A percentile compares a stretch with the other conserved stretches of the same genome.
phyloP scores from a whole-genome alignment of 2,329 filamentous ascomycete genomes.

The Mariannaea elegans region DNA sequence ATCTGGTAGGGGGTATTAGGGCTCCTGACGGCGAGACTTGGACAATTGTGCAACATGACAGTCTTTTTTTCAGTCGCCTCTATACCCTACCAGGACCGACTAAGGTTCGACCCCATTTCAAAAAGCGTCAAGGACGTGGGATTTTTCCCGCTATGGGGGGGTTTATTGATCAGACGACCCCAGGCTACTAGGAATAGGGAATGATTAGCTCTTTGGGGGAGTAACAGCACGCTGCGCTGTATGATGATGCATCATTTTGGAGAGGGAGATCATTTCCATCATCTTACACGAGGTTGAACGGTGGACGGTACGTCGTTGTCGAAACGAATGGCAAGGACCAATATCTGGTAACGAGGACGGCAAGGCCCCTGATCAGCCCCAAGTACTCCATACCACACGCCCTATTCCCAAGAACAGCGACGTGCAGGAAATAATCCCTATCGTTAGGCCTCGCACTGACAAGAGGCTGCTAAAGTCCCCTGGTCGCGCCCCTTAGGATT shows the following conservation, averaged over 20 bases:
- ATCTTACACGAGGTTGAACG: neutral
- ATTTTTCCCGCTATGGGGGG: too few species aligned
- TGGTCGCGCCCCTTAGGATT: neutral
- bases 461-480: neutral
- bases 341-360: neutral
- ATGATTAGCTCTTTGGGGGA: neutral
- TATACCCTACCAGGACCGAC: too few species aligned
- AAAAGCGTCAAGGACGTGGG: too few species aligned
- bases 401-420: slow-evolving; percentile 32
- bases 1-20: too few species aligned
- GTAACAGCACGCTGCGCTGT: neutral
- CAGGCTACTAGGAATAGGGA: neutral
- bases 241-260: neutral
- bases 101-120: neutral
- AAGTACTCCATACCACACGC: slow-evolving; percentile 27
- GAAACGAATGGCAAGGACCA: neutral
- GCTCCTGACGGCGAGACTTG: too few species aligned
- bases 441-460: slow-evolving; percentile 32
- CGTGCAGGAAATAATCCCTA: slow-evolving; percentile 36
- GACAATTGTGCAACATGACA: too few species aligned
- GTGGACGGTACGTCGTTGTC: neutral
- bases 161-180: slow-evolving; percentile 1
- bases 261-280: neutral
- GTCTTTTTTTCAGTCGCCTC: too few species aligned
- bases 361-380: slow-evolving; percentile 9